Evolutionary conservation across 2,329 filamentous ascomycete species (phyloP), one percentile per base, ranked within the genome.

Genomic region (Cladophialophora immunda): DNA sequence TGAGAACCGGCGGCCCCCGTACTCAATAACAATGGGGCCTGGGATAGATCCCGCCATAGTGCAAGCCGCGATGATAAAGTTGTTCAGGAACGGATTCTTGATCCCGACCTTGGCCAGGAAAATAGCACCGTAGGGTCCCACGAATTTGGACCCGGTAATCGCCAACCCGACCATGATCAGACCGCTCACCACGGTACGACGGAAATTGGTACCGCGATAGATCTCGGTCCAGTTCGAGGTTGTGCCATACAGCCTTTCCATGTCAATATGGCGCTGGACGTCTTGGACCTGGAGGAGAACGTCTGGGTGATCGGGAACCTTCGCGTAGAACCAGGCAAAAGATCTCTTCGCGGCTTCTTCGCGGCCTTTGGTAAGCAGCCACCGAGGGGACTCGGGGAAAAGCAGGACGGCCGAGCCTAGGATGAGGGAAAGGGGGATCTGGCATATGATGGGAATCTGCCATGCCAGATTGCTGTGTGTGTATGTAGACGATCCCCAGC

Each of bases 331-430:
- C 54, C 58, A 58, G 4, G 38, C 69, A 60, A 84, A 79, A 0
- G 79, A 78, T 57, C 74, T 71, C 61, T 79, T 81, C 2, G 80
- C 80, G 8, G 77, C 76, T 54, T 76, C 75, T 69, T 81, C 80
- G 19, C 75, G 76, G 27, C 79, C 78, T 65, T 80, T 76, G 27
- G 75, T 79, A 71, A 82, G 79, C 58, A 82, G 81, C 81, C 81
- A 83, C 9, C 81, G 76, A 3, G 81, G 81, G 0, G 81, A 83
- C 60, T 81, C 80, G 50, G 80, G 79, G 22, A 79, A 77, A 55
- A 79, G 77, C 47, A 75, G 78, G 9, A 83, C 79, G 1, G 80
- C 80, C 15, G 83, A 57, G 2, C 72, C 71, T 0, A 76, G 68
- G 30, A 75, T 63, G 13, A 75, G 50, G 0, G 72, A 74, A 3